Base-by-base conservation (phyloP, 306 rosid species). In the Senna siamea region DNA sequence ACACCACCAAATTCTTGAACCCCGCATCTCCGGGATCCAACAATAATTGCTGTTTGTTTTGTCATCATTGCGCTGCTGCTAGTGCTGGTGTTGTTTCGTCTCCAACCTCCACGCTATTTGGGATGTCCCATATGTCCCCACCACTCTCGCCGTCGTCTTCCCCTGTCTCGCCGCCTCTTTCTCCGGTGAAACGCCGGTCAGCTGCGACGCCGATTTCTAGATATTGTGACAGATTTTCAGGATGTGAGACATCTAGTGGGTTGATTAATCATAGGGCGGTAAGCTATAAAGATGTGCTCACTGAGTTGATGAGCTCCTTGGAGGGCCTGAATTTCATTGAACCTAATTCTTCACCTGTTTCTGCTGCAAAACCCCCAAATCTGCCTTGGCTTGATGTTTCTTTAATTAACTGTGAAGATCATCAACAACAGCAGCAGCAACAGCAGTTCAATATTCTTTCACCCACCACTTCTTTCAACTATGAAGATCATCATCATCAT, bases 101-200 rank as follows among this genome's bases (percentile, higher is more conserved):
- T 0, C 98, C 97, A 5, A 91, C 97, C 8, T 94, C 98, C 0
- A 88, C 98, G 0, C 90, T 93, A 28, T 61, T 86, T 5, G 83
- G 84, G 11, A 82, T 82, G 78, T 85, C 96, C 5, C 91, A 88
- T 76, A 74, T 82, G 7, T 92, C 98, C 0, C 98, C 97, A 0
- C 93, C 96, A 5, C 66, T 84, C 13, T 92, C 97, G 0, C 96
- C 97, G 0, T 89, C 92, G 28, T 70, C 78, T 0, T 80, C 90
- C 0, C 67, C 89, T 1, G 77, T 23, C 14, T 93, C 98, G 0
- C 96, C 92, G 0, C 94, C 92, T 7, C 82, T 80, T 0, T 91
- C 94, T 1, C 94, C 97, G 0, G 76, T 38, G 38, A 83, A 83
- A 10, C 87, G 47, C 10, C 46, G 74, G 3, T 56, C 82, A n/a